A percentile compares a stretch with the other conserved stretches of the same genome.
phyloP scores from a whole-genome alignment of 495 filamentous ascomycete species.

The Hypoxylon rickii region DNA sequence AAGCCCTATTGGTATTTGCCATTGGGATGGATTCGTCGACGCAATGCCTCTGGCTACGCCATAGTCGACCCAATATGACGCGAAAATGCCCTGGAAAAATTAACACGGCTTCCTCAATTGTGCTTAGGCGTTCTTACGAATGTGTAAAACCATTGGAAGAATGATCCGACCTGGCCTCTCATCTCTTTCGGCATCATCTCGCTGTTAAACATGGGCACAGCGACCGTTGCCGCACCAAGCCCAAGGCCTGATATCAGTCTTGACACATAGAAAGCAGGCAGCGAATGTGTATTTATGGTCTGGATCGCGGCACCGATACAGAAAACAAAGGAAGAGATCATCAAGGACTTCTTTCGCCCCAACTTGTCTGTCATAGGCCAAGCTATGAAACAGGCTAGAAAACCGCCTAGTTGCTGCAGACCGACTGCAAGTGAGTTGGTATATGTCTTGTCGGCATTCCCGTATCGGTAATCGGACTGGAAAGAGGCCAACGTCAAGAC shows the following conservation, averaged over 20 bases:
- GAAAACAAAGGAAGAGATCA: conserved; percentile 46
- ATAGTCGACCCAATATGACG: conserved; percentile 60
- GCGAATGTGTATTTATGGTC: conserved; percentile 42
- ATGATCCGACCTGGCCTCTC: conserved; percentile 54
- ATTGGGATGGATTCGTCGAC: conserved; percentile 46
- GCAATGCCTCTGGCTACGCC: conserved; percentile 42
- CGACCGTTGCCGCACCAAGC: conserved; percentile 57
- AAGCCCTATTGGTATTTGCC: conserved; percentile 58
- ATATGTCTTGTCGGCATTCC: conserved; percentile 22
- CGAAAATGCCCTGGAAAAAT: conserved; percentile 47
- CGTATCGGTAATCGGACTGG: conserved; percentile 39
- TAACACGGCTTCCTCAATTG: neutral
- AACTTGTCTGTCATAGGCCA: conserved; percentile 46
- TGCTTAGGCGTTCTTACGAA: conserved; percentile 11
- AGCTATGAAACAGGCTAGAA: conserved; percentile 45
- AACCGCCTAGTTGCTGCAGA: conserved; percentile 39
- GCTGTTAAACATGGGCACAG: conserved; percentile 58
- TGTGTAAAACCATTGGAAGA: conserved; percentile 48
- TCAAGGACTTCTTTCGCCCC: conserved; percentile 43
- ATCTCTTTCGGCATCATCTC: conserved; percentile 61
- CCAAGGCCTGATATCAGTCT: conserved; percentile 60
- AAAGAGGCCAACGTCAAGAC: conserved; percentile 41
- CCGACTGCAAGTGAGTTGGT: conserved; percentile 36
- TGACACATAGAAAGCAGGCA: conserved; percentile 45
- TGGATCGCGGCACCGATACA: conserved; percentile 45